Evolutionary conservation across 2,329 filamentous ascomycete species (phyloP).

Genomic region (Lecanosticta acicola): DNA sequence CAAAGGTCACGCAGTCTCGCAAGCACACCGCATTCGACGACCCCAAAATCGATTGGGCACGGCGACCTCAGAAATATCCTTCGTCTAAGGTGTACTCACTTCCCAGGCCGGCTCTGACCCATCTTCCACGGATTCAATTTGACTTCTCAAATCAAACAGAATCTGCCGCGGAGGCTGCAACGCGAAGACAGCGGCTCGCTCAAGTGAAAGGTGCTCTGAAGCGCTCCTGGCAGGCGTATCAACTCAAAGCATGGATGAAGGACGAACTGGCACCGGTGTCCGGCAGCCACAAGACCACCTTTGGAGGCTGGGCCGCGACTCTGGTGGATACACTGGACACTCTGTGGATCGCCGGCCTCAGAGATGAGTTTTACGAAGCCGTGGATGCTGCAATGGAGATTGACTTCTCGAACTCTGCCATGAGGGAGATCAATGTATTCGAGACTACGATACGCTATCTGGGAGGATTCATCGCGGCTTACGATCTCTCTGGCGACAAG

Average conservation of each 20-base stretch:
- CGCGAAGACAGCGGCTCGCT: constrained; percentile 10
- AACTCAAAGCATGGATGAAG: constrained; percentile 70
- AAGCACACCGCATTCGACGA: too few species aligned
- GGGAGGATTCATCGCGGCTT: constrained; percentile 63
- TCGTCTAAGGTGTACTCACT: not conserved
- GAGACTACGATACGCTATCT: constrained; percentile 68
- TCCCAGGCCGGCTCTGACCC: not conserved
- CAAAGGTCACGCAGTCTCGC: too few species aligned
- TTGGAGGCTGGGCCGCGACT: constrained; percentile 88
- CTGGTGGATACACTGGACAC: constrained; percentile 71
- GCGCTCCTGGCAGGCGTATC: constrained; percentile 78
- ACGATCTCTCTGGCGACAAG: constrained; percentile 56
- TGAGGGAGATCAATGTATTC: constrained; percentile 57
- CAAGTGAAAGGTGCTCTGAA: constrained; percentile 66
- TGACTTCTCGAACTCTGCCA: constrained; percentile 54
- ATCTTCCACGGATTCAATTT: constrained; percentile 10
- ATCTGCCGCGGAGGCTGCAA: constrained; percentile 3
- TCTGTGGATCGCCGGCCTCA: constrained; percentile 65
- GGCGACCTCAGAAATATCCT: not conserved
- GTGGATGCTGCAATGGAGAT: constrained; percentile 54
- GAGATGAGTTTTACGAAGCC: constrained; percentile 60
- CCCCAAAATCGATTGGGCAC: not conserved
- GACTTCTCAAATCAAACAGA: constrained; percentile 3
- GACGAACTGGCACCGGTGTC: constrained; percentile 71
- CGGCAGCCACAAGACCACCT: constrained; percentile 65